Percentiles rank a stretch among this genome's conserved stretches.
Conservation (phyloP, 2,329 filamentous ascomycete genomes). For the Xylaria sp. region DNA sequence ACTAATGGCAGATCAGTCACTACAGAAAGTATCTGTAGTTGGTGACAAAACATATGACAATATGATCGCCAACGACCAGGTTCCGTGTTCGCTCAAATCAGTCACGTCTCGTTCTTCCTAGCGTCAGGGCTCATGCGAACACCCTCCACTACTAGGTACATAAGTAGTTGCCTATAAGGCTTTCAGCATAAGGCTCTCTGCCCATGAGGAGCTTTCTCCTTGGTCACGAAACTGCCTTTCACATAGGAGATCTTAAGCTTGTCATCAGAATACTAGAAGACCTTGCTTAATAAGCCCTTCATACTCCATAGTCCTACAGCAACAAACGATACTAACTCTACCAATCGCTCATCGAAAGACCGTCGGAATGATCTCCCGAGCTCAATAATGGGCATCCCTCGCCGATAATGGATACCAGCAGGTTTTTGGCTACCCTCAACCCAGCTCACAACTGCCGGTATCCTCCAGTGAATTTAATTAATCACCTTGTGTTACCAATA, state of each 20-base stretch:
- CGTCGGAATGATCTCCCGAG: neutral
- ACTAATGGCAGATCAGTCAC: neutral
- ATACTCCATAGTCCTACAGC: neutral
- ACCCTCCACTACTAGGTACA: neutral
- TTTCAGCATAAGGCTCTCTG: neutral
- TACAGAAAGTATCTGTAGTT: neutral
- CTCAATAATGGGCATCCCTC: conserved; percentile 3
- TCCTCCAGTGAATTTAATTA: conserved; percentile 4
- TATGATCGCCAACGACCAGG: neutral
- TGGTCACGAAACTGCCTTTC: neutral
- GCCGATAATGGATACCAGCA: neutral
- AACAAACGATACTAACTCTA: neutral
- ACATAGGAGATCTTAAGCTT: neutral
- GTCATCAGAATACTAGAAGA: neutral
- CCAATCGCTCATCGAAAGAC: neutral
- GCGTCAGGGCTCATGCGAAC: neutral
- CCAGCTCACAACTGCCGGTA: neutral
- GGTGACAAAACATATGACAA: neutral
- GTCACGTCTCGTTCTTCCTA: neutral
- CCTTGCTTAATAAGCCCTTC: neutral
- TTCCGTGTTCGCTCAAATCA: conserved; percentile 10
- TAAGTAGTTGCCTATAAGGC: neutral
- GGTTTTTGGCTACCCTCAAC: conserved; percentile 5
- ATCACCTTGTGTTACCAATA: neutral
- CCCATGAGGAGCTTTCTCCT: neutral